A percentile compares a stretch with the other conserved stretches of the same genome.
These are phyloP conservation scores for Trichoderma harzianum DNA, from an alignment of 2,329 filamentous ascomycete species.

Conservation along the genomic window DNA sequence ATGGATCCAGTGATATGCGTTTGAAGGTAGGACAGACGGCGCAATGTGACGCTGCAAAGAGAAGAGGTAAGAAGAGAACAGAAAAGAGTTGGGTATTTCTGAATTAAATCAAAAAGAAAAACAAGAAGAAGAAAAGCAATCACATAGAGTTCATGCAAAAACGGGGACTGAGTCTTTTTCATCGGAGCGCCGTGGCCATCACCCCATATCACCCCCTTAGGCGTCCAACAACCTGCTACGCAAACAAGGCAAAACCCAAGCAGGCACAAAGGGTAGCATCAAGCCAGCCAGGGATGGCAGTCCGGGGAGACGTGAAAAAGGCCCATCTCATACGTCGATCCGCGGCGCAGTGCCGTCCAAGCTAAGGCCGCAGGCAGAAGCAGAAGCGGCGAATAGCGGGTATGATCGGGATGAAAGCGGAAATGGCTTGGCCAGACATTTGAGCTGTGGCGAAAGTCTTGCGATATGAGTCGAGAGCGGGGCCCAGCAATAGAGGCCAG, in stretches of 20 bases:
- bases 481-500: not conserved
- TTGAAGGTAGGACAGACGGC: not conserved
- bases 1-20: not conserved
- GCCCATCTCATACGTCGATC: conserved; percentile 15
- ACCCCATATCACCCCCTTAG: conserved; percentile 10
- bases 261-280: conserved; percentile 10
- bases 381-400: conserved; percentile 12
- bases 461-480: conserved; percentile 3
- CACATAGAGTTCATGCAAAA: conserved; percentile 8
- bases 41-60: not conserved
- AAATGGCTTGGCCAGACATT: conserved; percentile 6
- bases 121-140: not conserved
- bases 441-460: conserved; percentile 9
- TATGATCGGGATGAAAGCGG: conserved; percentile 17
- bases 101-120: not conserved
- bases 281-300: not conserved
- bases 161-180: conserved; percentile 14
- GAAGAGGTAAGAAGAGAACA: not conserved
- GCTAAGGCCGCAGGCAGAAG: not conserved
- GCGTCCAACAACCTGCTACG: conserved; percentile 4
- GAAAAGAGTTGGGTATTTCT: not conserved
- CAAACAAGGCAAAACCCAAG: conserved; percentile 13
- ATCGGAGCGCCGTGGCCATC: conserved; percentile 2
- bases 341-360: not conserved
- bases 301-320: conserved; percentile 6